phyloP scores from a whole-genome alignment of 352 stramenopile genomes.

The Phytophthora hybrid region DNA sequence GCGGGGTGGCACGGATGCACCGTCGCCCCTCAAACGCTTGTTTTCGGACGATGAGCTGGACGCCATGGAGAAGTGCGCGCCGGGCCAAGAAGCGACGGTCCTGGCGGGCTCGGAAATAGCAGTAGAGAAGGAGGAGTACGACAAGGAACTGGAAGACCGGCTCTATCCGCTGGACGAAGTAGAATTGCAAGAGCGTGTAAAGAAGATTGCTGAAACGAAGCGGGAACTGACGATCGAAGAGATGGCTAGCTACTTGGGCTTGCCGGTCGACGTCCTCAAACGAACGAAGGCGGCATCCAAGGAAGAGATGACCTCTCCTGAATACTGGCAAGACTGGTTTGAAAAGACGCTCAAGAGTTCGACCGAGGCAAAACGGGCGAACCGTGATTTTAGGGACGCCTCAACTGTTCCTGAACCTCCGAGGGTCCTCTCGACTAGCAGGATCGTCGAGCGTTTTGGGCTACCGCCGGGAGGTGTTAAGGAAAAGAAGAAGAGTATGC shows the following conservation, averaged over 20 bases:
- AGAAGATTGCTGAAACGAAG: neutral
- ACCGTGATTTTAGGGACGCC: neutral
- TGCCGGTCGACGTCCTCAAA: neutral
- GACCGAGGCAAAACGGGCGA: neutral
- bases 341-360: neutral
- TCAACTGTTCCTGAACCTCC: neutral
- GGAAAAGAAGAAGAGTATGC: neutral
- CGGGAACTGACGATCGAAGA: neutral
- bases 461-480: neutral
- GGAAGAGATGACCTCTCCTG: neutral
- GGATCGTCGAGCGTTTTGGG: neutral
- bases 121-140: neutral
- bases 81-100: neutral
- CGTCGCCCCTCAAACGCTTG: neutral
- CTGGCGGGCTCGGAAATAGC: neutral
- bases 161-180: slow-evolving; percentile 4
- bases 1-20: no score
- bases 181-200: neutral
- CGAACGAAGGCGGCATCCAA: neutral
- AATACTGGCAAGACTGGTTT: slow-evolving; percentile 6
- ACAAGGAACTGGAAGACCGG: slow-evolving; percentile 5
- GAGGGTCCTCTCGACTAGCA: neutral
- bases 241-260: neutral
- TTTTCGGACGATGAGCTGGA: neutral
- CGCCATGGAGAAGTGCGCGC: neutral